These are phyloP conservation scores for Penicillium sp. DNA, from an alignment of 2,329 filamentous ascomycete genomes.

Conservation along the genomic window DNA sequence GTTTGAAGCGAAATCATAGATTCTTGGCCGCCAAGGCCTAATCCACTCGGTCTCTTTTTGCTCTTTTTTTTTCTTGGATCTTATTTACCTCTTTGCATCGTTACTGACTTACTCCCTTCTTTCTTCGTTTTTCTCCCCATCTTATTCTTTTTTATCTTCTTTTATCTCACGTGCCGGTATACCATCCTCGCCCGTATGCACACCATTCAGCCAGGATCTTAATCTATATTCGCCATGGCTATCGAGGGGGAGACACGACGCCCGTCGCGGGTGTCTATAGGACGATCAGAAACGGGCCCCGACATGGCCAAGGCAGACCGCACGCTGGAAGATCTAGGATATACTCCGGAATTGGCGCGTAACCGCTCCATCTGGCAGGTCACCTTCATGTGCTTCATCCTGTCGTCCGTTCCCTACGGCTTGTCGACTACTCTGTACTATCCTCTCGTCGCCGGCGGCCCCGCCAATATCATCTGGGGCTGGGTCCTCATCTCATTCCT, in stretches of 20 bases:
- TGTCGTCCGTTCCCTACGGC: constrained; percentile 65
- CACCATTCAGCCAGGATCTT: neutral
- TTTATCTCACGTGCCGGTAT: neutral
- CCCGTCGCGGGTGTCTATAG: constrained; percentile 13
- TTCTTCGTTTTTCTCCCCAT: neutral
- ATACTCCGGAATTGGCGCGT: constrained; percentile 59
- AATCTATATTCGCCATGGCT: constrained; percentile 51
- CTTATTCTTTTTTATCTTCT: neutral
- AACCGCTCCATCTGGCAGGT: constrained; percentile 46
- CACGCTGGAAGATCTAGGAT: constrained; percentile 50
- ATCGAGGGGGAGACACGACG: constrained; percentile 9
- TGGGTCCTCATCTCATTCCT: constrained; percentile 61
- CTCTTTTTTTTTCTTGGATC: neutral
- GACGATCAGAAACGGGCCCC: constrained; percentile 12
- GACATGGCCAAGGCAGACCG: constrained; percentile 17
- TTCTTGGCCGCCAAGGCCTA: neutral
- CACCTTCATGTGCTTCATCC: constrained; percentile 51
- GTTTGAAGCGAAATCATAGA: neutral
- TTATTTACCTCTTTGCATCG: neutral
- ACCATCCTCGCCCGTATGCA: neutral
- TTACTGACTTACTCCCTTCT: neutral
- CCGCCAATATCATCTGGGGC: constrained; percentile 64
- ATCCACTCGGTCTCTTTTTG: constrained; percentile 5
- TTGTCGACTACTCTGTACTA: constrained; percentile 64
- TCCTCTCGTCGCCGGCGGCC: constrained; percentile 61